Percentiles rank a stretch among this genome's conserved stretches.
Conservation (phyloP, 2,329 filamentous ascomycete genomes). For the Fusarium caatingaense region DNA sequence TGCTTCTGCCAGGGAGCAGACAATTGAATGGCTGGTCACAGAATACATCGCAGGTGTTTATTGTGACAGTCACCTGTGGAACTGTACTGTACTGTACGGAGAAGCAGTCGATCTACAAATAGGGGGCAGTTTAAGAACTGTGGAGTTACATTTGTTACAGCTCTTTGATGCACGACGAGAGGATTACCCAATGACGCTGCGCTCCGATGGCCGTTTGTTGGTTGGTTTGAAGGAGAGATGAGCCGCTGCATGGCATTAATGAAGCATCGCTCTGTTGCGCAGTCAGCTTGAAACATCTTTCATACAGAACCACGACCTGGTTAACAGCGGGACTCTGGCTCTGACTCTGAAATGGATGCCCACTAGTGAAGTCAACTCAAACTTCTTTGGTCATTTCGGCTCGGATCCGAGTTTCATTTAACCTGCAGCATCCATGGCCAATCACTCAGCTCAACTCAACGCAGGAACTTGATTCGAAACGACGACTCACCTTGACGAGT, state of each 20-base stretch:
- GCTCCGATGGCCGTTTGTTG: conserved; percentile 11
- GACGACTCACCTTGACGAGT: background rate
- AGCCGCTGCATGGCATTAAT: conserved; percentile 22
- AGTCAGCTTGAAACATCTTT: conserved; percentile 32
- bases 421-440: conserved; percentile 2
- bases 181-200: background rate
- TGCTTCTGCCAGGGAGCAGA: background rate
- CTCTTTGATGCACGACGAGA: conserved; percentile 30
- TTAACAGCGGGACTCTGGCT: background rate
- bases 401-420: conserved; percentile 23
- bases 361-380: background rate
- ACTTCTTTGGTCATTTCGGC: conserved; percentile 16
- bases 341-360: background rate
- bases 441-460: conserved; percentile 9
- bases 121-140: conserved; percentile 29
- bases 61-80: background rate
- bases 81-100: conserved; percentile 19
- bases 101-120: conserved; percentile 31
- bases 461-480: conserved; percentile 19
- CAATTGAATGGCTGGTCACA: background rate
- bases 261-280: conserved; percentile 8
- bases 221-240: conserved; percentile 28
- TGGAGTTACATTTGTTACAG: conserved; percentile 37
- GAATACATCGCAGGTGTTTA: background rate
- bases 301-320: conserved; percentile 19